phyloP scores from a whole-genome alignment of 768 basidiomycete species.

The Termitomyces sp. region DNA sequence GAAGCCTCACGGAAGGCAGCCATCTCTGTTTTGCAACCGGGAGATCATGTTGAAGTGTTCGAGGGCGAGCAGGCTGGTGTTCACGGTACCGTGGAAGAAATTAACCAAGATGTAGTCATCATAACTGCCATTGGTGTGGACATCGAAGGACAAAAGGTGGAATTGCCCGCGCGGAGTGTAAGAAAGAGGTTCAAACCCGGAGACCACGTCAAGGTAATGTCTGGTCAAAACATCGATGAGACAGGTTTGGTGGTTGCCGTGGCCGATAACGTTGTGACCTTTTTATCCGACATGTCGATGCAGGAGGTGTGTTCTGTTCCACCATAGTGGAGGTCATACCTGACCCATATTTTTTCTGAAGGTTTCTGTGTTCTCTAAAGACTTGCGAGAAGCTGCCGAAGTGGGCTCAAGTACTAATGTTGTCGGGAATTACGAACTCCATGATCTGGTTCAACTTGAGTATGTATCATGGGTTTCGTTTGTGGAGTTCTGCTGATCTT shows the following conservation, averaged over 20 bases:
- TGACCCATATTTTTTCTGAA: constrained; percentile 20
- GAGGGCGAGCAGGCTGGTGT: constrained; percentile 95
- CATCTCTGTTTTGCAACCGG: constrained; percentile 93
- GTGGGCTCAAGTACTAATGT: constrained; percentile 89
- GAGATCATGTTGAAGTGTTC: constrained; percentile 95
- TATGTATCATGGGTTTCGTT: constrained; percentile 36
- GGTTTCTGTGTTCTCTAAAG: constrained; percentile 97
- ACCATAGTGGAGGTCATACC: not conserved
- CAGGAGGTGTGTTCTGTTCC: constrained; percentile 61
- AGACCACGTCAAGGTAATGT: constrained; percentile 98
- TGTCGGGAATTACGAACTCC: constrained; percentile 91
- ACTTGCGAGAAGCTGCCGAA: constrained; percentile 95
- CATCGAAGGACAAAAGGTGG: constrained; percentile 81
- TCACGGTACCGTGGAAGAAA: constrained; percentile 87
- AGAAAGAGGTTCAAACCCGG: constrained; percentile 95
- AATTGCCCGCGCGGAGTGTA: constrained; percentile 82
- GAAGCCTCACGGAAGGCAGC: constrained; percentile 89
- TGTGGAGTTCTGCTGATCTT: not conserved
- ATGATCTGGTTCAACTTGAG: constrained; percentile 97
- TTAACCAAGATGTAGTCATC: constrained; percentile 81
- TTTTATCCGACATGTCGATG: constrained; percentile 96
- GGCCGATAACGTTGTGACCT: constrained; percentile 86
- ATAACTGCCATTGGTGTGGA: constrained; percentile 78
- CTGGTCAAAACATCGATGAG: constrained; percentile 90
- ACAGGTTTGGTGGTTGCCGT: constrained; percentile 95